A percentile compares a stretch with the other conserved stretches of the same genome.
Conservation (phyloP, 2,329 filamentous ascomycete species). For the Arthroderma uncinatum region DNA sequence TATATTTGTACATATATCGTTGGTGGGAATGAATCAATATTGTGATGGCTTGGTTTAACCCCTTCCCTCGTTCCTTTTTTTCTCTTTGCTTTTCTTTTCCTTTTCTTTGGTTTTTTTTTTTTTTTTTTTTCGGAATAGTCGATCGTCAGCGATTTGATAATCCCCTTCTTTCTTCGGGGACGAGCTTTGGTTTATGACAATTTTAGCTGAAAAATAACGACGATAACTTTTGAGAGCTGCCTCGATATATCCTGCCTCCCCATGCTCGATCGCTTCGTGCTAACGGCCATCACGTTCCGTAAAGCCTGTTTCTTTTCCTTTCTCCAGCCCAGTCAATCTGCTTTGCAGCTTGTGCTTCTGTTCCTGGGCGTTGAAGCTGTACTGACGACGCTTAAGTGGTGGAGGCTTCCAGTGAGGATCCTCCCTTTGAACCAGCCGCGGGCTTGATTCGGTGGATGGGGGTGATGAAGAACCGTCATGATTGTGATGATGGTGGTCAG, state of each 20-base stretch:
- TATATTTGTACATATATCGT: too few relatives aligned
- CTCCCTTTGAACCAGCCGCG: background rate
- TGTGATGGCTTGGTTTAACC: background rate
- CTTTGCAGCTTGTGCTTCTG: constrained; percentile 47
- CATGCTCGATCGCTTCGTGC: too few relatives aligned
- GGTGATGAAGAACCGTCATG: background rate
- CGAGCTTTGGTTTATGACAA: too few relatives aligned
- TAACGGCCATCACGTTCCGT: constrained; percentile 38
- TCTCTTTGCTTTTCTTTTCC: background rate
- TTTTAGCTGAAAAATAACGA: background rate
- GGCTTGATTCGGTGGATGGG: background rate
- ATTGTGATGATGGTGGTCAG: background rate
- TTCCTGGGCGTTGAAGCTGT: constrained; percentile 38
- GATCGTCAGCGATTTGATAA: too few relatives aligned
- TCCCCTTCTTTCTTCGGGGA: too few relatives aligned
- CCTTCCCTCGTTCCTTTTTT: too few relatives aligned
- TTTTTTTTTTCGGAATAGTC: too few relatives aligned
- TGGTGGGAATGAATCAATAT: background rate
- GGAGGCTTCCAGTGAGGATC: constrained; percentile 21
- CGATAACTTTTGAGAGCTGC: background rate
- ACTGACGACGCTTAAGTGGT: constrained; percentile 18
- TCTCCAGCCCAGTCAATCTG: constrained; percentile 22
- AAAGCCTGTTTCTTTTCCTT: constrained; percentile 46
- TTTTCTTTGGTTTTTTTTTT: too few relatives aligned
- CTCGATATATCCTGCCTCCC: too few relatives aligned